Base-by-base conservation (phyloP, 352 stramenopile genomes). In the Aphanomyces invadans region DNA sequence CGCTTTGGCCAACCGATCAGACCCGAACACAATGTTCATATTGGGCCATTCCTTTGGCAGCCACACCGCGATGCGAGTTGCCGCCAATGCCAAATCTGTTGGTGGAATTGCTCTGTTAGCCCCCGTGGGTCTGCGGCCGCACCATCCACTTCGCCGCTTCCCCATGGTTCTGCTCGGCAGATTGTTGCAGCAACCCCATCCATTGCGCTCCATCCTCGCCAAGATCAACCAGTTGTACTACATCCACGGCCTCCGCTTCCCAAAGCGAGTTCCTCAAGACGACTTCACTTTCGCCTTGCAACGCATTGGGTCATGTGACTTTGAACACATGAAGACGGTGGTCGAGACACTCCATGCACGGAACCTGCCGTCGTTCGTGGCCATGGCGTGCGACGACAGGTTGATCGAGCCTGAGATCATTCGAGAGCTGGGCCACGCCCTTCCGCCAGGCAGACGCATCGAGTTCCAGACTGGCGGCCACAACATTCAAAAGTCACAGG, bases 401-500 rank as follows among this genome's bases (percentile, higher is more conserved):
- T 73, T 89, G 26, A 86, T 91, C 31, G 74, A 88, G 54, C 71
- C 82, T 26, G 71, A 77, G 19, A 76, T 89, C 29, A 78, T 78
- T n/a, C 49, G 69, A 5, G 70, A 76, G 17, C 70, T 87, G 38
- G 78, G 73, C 26, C 62, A 55, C 1, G 49, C 63, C 1, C 77
- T 79, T 10, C 68, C 74, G 45, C 70, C 74, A 1, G 70, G 72
- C 0, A 73, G 68, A 12, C 80, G 79, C 11, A 44, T 88, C 3
- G 74, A 57, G 19, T 90, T 89, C 46, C 64, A 70, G 9, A 73
- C 69, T 0, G 78, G 79, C 0, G 80, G 80, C 9, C 83, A 90
- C 76, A 90, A 90, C 69, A 73, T 92, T 29, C 83, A 92, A 66
- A 90, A 92, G 71, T 87, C 78, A 17, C 75, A 85, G 45, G 83